Conservation (phyloP, 164 flowering plant genomes). For the Saururus chinensis region DNA sequence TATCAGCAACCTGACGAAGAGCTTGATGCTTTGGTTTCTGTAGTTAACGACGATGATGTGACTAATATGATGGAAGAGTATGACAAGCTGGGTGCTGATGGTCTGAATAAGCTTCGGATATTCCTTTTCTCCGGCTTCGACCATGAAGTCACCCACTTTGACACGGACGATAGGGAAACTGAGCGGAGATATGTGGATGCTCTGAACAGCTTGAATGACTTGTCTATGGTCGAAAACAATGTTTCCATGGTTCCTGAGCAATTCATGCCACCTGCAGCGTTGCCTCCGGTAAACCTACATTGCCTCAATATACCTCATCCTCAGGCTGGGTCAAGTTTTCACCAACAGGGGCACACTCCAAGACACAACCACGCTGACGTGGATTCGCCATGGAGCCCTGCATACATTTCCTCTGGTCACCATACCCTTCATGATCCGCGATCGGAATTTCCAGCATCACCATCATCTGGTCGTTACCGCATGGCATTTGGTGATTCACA, state of each 20-base stretch:
- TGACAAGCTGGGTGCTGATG: slow-evolving; percentile 81
- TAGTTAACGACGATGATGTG: slow-evolving; percentile 96
- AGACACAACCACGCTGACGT: slow-evolving; percentile 43
- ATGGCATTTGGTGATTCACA: slow-evolving; percentile 42
- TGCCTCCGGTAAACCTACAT: slow-evolving; percentile 36
- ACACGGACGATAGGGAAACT: slow-evolving; percentile 66
- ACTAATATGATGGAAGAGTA: slow-evolving; percentile 98
- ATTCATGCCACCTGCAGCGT: slow-evolving; percentile 30
- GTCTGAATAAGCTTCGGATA: slow-evolving; percentile 73
- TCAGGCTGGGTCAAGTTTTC: slow-evolving; percentile 30
- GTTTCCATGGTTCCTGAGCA: slow-evolving; percentile 31
- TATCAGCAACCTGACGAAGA: slow-evolving; percentile 99
- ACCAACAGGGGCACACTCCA: slow-evolving; percentile 34
- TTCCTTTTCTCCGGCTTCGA: slow-evolving; percentile 66
- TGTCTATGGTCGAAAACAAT: slow-evolving; percentile 11
- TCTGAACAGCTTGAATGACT: slow-evolving; percentile 59
- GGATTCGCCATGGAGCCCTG: slow-evolving; percentile 92
- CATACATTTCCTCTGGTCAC: slow-evolving; percentile 77
- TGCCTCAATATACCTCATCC: slow-evolving; percentile 46
- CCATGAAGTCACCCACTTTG: slow-evolving; percentile 53
- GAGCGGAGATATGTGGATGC: slow-evolving; percentile 97
- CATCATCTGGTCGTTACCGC: slow-evolving; percentile 50
- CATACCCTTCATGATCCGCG: slow-evolving; percentile 51
- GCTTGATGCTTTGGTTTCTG: slow-evolving; percentile 94
- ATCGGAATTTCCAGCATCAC: slow-evolving; percentile 61